A percentile compares a stretch with the other conserved stretches of the same genome.
These are phyloP conservation scores for Podaxis rugospora DNA, from an alignment of 768 basidiomycete species.

Conservation along the genomic window DNA sequence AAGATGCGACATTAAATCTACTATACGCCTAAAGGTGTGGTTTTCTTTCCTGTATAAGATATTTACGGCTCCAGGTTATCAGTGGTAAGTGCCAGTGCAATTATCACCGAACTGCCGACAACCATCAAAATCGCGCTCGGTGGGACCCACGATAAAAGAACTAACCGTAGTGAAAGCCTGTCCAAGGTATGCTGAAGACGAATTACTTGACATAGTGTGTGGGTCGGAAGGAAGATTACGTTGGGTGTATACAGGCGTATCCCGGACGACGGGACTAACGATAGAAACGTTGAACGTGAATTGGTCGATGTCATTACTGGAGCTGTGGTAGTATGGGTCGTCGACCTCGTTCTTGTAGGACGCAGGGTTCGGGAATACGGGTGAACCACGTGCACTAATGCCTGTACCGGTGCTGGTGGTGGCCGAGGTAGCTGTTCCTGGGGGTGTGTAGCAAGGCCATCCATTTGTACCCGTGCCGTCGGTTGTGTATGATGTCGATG, in stretches of 20 bases:
- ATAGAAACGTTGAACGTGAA: slow-evolving; percentile 45
- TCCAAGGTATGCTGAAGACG: slow-evolving; percentile 7
- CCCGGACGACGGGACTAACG: slow-evolving; percentile 22
- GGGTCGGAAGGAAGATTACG: slow-evolving; percentile 22
- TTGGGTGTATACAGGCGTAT: slow-evolving; percentile 25
- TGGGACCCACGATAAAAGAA: slow-evolving; percentile 26
- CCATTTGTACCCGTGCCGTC: slow-evolving; percentile 44
- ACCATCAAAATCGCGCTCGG: slow-evolving; percentile 31
- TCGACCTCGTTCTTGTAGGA: slow-evolving; percentile 33
- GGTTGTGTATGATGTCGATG: slow-evolving; percentile 43
- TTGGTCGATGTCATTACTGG: slow-evolving; percentile 42
- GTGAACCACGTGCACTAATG: slow-evolving; percentile 37
- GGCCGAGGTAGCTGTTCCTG: slow-evolving; percentile 50
- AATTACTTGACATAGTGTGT: slow-evolving; percentile 19
- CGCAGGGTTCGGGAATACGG: slow-evolving; percentile 34
- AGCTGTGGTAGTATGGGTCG: slow-evolving; percentile 35
- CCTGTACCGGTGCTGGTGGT: slow-evolving; percentile 41
- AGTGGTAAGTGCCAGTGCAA: slow-evolving; percentile 34
- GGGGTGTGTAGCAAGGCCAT: slow-evolving; percentile 64
- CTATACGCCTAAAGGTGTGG: background rate
- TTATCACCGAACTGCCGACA: slow-evolving; percentile 44
- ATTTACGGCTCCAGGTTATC: slow-evolving; percentile 5
- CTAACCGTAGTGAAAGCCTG: slow-evolving; percentile 19
- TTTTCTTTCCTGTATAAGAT: too few species aligned
- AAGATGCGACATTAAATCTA: background rate